A percentile compares a stretch with the other conserved stretches of the same genome.
Conservation (phyloP, 2,329 filamentous ascomycete species). For the Fusarium subtropicale region DNA sequence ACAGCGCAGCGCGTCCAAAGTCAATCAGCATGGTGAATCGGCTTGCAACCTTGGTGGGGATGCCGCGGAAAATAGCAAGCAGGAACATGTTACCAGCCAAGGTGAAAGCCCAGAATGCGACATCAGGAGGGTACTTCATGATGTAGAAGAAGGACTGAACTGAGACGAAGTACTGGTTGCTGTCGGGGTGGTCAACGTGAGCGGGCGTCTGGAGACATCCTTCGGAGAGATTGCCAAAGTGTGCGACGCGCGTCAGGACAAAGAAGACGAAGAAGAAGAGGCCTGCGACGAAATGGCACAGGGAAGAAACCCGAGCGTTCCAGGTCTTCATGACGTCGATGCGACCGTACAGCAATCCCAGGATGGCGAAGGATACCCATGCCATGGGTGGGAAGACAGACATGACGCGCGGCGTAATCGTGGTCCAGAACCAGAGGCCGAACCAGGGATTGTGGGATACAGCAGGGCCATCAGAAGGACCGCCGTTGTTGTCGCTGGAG, state of each 20-base stretch:
- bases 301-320: constrained; percentile 43
- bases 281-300: constrained; percentile 48
- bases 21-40: constrained; percentile 54
- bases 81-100: constrained; percentile 55
- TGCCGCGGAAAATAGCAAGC: constrained; percentile 52
- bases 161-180: constrained; percentile 58
- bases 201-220: constrained; percentile 56
- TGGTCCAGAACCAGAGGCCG: constrained; percentile 57
- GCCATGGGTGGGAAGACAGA: constrained; percentile 59
- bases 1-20: constrained; percentile 60
- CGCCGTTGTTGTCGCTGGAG: background rate
- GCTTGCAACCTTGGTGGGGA: constrained; percentile 50
- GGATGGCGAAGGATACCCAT: constrained; percentile 60
- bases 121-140: constrained; percentile 60
- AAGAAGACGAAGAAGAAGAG: constrained; percentile 54
- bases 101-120: constrained; percentile 58
- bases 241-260: constrained; percentile 55
- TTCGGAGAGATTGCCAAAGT: constrained; percentile 59
- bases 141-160: constrained; percentile 59
- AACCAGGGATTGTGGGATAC: constrained; percentile 45
- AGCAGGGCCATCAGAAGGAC: constrained; percentile 8
- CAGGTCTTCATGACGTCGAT: constrained; percentile 51
- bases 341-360: constrained; percentile 59
- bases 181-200: constrained; percentile 46
- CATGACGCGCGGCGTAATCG: constrained; percentile 47